Evolutionary conservation across 495 filamentous ascomycete species (phyloP), one percentile per base, ranked within the genome.

Genomic region (Aspergillus baeticus): DNA sequence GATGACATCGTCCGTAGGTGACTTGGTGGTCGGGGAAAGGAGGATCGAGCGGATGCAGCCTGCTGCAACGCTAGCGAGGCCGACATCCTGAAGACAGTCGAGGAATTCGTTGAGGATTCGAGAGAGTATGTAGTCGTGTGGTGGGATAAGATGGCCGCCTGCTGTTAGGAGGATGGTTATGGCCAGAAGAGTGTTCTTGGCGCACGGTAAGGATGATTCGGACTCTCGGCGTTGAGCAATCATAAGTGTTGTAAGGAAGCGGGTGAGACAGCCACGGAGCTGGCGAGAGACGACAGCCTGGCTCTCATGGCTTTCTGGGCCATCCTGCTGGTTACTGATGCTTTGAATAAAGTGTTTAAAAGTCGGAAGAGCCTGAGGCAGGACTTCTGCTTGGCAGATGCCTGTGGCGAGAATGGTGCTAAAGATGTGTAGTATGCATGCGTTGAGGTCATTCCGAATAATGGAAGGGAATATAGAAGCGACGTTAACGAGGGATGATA

Each of bases 381-480:
- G 89, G 37, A 97, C 89, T 18, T 89, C 80, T 13, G 86, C 81
- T 72, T 98, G 95, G 65, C 92, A 97, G 22, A 86, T 77, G 1
- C 88, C 85, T 0, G 91, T 96, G 13, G 88, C 87, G 5, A 99
- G 86, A 45, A 97, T 95, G 5, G 90, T 96, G 38, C 87, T 87
- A 67, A 98, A 98, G 21, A 98, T 96, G 71, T 99, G 93, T 33
- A 98, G 79, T 61, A 98, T 96, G 66, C 92, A 96, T 41, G 94
- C 93, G 68, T 99, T 91, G 10, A 99, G 81, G 68, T 99, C 94
- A 45, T 91, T 91, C 69, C 92, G 91, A 73, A 99, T 99, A 60
- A 99, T 90, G 0, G 89, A 85, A 0, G 94, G 94, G 73, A 99
- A 99, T 14, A 97, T 91, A 44, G 92, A 89, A 7, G 95, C 90